Evolutionary conservation across 495 filamentous ascomycete species (phyloP).

Genomic region (Penicillium tannophilum): DNA sequence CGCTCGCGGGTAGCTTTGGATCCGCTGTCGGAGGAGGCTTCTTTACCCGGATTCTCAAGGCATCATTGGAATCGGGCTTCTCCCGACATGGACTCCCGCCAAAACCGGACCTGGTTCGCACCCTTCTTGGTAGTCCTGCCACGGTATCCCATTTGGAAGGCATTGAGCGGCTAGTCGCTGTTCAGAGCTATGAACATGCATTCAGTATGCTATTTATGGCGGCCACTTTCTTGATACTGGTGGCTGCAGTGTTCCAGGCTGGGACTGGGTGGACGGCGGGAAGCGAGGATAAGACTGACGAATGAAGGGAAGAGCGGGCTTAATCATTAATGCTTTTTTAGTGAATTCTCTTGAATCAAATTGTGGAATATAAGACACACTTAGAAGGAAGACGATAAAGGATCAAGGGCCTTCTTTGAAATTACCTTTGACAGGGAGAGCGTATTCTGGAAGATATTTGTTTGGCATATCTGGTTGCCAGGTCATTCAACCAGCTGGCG

Average conservation of each 20-base stretch:
- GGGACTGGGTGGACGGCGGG: conserved; percentile 64
- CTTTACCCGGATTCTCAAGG: conserved; percentile 63
- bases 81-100: conserved; percentile 48
- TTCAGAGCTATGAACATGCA: conserved; percentile 62
- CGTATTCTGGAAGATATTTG: no score
- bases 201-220: conserved; percentile 60
- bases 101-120: conserved; percentile 56
- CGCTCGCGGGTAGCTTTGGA: conserved; percentile 75
- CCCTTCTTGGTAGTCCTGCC: conserved; percentile 69
- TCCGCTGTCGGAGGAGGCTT: conserved; percentile 75
- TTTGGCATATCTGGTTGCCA: no score
- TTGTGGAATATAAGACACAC: neutral
- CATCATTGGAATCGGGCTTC: conserved; percentile 59
- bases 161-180: conserved; percentile 60
- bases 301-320: neutral
- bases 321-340: neutral
- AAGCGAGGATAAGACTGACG: neutral
- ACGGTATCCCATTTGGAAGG: conserved; percentile 55
- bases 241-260: conserved; percentile 62
- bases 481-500: no score
- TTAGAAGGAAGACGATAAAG: neutral
- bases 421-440: no score
- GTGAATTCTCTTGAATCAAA: neutral
- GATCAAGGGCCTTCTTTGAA: no score
- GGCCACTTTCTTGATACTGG: conserved; percentile 54